Conservation (phyloP, 2,329 filamentous ascomycete species). For the Leptodontidium sp. region DNA sequence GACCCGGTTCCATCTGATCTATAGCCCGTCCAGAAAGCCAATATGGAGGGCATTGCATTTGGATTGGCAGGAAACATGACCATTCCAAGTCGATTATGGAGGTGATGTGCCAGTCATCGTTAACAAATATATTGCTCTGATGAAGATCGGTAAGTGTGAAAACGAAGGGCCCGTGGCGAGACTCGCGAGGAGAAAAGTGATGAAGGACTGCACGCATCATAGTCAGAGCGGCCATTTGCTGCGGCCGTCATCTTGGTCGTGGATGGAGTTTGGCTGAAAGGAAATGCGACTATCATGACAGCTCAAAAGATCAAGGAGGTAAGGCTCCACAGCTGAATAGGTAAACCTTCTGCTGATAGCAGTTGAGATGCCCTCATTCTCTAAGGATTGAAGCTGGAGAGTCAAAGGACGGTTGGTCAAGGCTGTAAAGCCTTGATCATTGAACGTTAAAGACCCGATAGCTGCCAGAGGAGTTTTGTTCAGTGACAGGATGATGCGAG, state of each 20-base stretch:
- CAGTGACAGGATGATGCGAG: constrained; percentile 8
- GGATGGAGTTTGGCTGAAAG: constrained; percentile 43
- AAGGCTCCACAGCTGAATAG: constrained; percentile 43
- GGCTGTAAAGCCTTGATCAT: not conserved
- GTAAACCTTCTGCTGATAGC: constrained; percentile 37
- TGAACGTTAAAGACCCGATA: constrained; percentile 4
- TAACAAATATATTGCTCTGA: not conserved
- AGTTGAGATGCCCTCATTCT: constrained; percentile 35
- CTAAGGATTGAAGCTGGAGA: constrained; percentile 4
- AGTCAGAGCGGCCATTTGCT: constrained; percentile 11
- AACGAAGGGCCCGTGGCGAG: constrained; percentile 2
- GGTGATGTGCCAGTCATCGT: constrained; percentile 3
- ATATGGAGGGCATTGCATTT: constrained; percentile 4
- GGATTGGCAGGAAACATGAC: constrained; percentile 3
- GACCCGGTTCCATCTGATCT: not conserved
- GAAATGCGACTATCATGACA: constrained; percentile 43
- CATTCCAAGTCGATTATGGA: constrained; percentile 2
- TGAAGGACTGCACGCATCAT: constrained; percentile 3
- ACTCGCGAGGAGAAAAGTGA: constrained; percentile 1
- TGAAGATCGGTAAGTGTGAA: constrained; percentile 6
- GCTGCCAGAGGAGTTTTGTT: constrained; percentile 11
- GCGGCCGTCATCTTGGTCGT: constrained; percentile 19
- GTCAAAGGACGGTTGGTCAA: constrained; percentile 10
- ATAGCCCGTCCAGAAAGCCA: constrained; percentile 11
- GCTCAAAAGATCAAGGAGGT: constrained; percentile 42